These are phyloP conservation scores for Cicer arietinum DNA, from an alignment of 306 rosid species.

Conservation along the genomic window DNA sequence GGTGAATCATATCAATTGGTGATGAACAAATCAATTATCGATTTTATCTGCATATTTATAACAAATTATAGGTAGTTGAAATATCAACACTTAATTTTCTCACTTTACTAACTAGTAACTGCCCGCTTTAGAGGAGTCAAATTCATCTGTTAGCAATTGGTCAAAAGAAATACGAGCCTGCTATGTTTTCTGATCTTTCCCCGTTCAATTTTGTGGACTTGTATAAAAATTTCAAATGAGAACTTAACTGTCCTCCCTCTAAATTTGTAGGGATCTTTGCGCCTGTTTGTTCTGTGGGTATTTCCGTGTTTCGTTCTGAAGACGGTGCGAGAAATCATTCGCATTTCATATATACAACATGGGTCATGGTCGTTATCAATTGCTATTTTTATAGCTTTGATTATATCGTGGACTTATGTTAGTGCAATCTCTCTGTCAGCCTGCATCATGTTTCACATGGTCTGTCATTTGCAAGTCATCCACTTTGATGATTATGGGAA, in stretches of 20 bases:
- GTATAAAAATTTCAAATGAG: neutral
- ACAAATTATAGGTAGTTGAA: neutral
- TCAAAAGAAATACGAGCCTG: neutral
- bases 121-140: neutral
- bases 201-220: neutral
- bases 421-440: conserved; percentile 76
- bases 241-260: neutral
- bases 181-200: neutral
- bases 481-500: conserved; percentile 79
- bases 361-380: conserved; percentile 65
- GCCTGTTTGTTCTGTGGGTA: conserved; percentile 66
- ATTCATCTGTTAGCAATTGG: neutral
- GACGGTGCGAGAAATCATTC: conserved; percentile 62
- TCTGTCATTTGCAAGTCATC: conserved; percentile 83
- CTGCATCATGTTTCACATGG: conserved; percentile 81
- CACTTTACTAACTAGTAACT: neutral
- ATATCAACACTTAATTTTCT: neutral
- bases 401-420: conserved; percentile 77
- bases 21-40: neutral
- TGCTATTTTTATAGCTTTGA: conserved; percentile 53
- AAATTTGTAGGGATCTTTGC: conserved; percentile 57
- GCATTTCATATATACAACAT: conserved; percentile 49
- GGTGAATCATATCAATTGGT: neutral
- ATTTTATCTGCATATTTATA: neutral
- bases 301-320: conserved; percentile 67